Evolutionary conservation across 73 alveolate species (phyloP), one percentile per base, ranked within the genome.

Genomic region (Paramecium tetraurelia): DNA sequence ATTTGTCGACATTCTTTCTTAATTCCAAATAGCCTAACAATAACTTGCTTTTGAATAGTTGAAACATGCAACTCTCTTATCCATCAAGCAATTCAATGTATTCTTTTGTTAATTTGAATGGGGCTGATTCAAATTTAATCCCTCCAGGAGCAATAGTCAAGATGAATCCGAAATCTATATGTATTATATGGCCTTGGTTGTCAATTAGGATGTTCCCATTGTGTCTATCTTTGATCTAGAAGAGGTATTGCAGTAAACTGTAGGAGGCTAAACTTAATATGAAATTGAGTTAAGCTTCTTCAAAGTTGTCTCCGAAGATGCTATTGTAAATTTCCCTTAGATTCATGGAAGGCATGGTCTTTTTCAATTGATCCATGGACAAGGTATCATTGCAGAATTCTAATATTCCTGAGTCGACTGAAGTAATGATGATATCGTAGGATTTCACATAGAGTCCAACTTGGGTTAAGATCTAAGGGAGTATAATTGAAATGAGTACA

Each of bases 81-180:
- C 94, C 94, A 63, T 83, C 94, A 36, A 71, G 43, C 29, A 89
- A 59, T 35, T 89, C 57, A 10, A 24, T 83, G 24, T 80, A 80
- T 22, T 80, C 90, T 88, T 97, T 92, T 11, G 99, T 98, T 53
- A 98, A 95, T 93, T 98, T 98, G 95, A 98, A 98, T 40, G 99
- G 97, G 3, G 98, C 98, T 50, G 97, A 96, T 93, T 98, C 99
- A 88, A 98, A 98, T 40, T 95, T 94, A 93, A 98, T 93, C 41
- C 97, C 96, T 18, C 99, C 99, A 16, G 99, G 99, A 29, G 99
- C 88, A 83, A 96, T 97, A 27, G 98, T 95, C 44, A 98, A 96
- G 95, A 98, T 96, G 93, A 98, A 98, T 24, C 99, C 99, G 92
- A 98, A 98, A 92, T 98, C 99, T 12, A 98, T 98, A 95, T 98